These are phyloP conservation scores for Candida anutae DNA, from an alignment of 1,139 yeast genomes.

Conservation along the genomic window DNA sequence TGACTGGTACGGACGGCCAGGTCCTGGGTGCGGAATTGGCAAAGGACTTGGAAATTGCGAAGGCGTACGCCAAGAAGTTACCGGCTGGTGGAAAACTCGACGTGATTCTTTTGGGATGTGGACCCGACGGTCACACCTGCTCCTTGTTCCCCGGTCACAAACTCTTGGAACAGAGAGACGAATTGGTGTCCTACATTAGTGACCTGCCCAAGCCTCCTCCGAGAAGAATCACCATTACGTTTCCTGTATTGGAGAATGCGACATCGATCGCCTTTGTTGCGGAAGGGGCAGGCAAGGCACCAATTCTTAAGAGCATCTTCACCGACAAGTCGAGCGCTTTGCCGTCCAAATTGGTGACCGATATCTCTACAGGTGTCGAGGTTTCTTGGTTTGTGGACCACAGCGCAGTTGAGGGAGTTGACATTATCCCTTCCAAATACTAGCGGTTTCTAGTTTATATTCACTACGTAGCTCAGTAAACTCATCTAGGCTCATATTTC, in stretches of 20 bases:
- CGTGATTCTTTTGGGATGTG: conserved; percentile 62
- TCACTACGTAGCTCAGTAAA: neutral
- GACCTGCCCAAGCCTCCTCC: conserved; percentile 80
- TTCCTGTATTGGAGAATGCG: conserved; percentile 53
- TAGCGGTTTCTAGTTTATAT: conserved; percentile 8
- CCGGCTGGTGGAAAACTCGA: conserved; percentile 40
- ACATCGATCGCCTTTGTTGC: conserved; percentile 72
- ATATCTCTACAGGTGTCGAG: conserved; percentile 31
- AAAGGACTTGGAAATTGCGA: conserved; percentile 43
- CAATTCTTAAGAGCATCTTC: conserved; percentile 63
- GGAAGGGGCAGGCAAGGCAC: conserved; percentile 82
- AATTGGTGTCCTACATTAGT: conserved; percentile 33
- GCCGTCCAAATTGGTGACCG: conserved; percentile 72
- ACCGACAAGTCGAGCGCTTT: conserved; percentile 40
- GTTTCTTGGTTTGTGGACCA: conserved; percentile 80
- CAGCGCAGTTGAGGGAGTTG: conserved; percentile 62
- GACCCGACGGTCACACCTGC: conserved; percentile 79
- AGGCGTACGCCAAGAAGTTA: conserved; percentile 38
- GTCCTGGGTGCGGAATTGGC: conserved; percentile 25
- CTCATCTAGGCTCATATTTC: neutral
- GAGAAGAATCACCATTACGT: conserved; percentile 64
- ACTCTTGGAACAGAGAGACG: conserved; percentile 32
- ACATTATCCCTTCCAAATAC: conserved; percentile 41
- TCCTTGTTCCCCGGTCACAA: conserved; percentile 61
- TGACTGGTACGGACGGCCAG: conserved; percentile 41